A percentile compares a stretch with the other conserved stretches of the same genome.
These are phyloP conservation scores for Elaeis oleifera DNA, from an alignment of 202 grass and related monocot species.

Conservation along the genomic window DNA sequence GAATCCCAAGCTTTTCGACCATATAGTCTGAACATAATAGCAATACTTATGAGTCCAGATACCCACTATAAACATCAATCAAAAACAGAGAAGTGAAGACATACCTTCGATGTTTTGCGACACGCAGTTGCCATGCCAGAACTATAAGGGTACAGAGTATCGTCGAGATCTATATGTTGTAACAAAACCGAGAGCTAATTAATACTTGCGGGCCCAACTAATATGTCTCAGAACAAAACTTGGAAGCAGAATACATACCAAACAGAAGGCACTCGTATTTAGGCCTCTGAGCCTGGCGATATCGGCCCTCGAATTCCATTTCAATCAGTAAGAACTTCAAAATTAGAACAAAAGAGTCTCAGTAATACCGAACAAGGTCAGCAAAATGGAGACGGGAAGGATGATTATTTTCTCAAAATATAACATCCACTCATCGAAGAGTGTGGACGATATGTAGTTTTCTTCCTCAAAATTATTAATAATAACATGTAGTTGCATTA, in stretches of 20 bases:
- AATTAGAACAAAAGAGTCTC: constrained; percentile 11
- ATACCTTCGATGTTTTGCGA: constrained; percentile 78
- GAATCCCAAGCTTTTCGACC: constrained; percentile 77
- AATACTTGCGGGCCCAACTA: no score
- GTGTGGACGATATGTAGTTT: no score
- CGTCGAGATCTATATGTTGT: constrained; percentile 63
- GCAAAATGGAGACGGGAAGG: no score
- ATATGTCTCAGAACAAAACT: background rate
- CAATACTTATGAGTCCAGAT: background rate
- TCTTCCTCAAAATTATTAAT: no score
- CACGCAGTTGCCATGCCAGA: constrained; percentile 64
- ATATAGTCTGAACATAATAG: constrained; percentile 53
- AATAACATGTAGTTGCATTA: no score
- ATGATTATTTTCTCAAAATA: no score
- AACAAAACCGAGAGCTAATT: constrained; percentile 1
- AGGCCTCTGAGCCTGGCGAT: constrained; percentile 47
- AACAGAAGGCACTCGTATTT: constrained; percentile 90
- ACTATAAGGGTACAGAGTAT: constrained; percentile 86
- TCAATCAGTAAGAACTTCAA: constrained; percentile 23
- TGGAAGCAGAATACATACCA: constrained; percentile 35
- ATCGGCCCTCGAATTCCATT: constrained; percentile 82
- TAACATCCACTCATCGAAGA: no score
- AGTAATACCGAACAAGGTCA: background rate
- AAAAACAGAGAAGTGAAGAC: background rate
- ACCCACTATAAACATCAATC: no score